Evolutionary conservation across 1,284 basidiomycete genomes (phyloP), one percentile per base, ranked within the genome.

Genomic region (Ganoderma lucidum): DNA sequence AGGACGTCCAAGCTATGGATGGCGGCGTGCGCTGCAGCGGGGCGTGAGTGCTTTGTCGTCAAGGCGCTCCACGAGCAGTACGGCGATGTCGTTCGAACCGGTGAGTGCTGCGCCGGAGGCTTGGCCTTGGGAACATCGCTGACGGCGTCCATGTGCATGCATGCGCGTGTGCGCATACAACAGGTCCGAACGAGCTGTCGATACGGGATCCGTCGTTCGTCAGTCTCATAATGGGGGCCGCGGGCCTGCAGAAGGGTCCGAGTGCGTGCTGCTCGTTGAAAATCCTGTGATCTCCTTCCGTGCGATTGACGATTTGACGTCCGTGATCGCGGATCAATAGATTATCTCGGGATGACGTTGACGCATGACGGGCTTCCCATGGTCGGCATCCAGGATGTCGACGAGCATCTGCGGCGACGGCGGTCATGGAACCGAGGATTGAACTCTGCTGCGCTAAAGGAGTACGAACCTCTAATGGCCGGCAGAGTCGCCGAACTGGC

Each of bases 1-100:
- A 76, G 73, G 56, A 12, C 78, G 0, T 73, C 79, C 41, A 30
- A 35, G 30, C 39, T 56, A 17, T 77, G 73, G 71, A 66, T 76
- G 68, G 53, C 53, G 30, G 30, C 74, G 30, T 76, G 69, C 30
- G 53, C 53, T 56, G 53, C 53, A 56, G 53, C 53, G 30, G 53
- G 53, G 30, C 28, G 32, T 15, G 53, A 56, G 53, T 56, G 53
- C 53, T 56, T 56, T 14, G 53, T 45, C 23, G 44, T 63, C 12
- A 64, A 64, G 39, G 63, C 48, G 53, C 63, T 64, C 5, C 64
- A 66, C n/a, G 59, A 66, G 42, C 42, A 66, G 53, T 66, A 66
- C 30, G 64, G 64, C n/a, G 64, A 66, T 28, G 58, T 66, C 15
- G 44, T 66, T 30, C 32, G 64, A 35, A 66, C 53, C 53, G 53